phyloP scores from a whole-genome alignment of 129 eudicot genomes.

The Kitagawia praeruptora region DNA sequence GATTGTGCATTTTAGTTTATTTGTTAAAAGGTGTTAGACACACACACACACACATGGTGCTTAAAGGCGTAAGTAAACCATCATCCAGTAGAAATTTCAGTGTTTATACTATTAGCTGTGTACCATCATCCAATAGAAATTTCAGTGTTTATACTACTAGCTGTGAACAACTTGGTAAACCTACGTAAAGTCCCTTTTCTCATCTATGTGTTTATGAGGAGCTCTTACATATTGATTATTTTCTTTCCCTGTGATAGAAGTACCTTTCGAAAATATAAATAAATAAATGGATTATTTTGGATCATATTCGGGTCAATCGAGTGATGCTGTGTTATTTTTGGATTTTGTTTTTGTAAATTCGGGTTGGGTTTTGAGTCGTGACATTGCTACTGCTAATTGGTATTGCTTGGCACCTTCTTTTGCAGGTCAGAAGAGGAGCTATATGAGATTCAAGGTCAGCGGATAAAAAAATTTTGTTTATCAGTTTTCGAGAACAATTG shows the following conservation, averaged over 20 bases:
- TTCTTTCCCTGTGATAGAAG: no score
- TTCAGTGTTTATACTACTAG: no score
- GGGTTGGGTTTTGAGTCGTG: background rate
- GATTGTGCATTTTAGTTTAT: background rate
- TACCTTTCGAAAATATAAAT: no score
- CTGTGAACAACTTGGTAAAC: background rate
- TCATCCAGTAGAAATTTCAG: background rate
- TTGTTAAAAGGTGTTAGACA: background rate
- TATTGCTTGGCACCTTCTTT: conserved; percentile 53
- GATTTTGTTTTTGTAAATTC: background rate
- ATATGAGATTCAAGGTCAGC: conserved; percentile 78
- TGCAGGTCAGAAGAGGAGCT: conserved; percentile 99
- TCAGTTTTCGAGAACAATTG: background rate
- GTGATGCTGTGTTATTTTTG: background rate
- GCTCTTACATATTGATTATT: background rate
- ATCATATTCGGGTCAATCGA: background rate
- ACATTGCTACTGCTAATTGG: conserved; percentile 14
- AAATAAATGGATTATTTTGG: background rate
- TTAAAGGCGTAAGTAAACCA: background rate
- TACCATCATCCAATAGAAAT: no score
- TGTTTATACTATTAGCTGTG: background rate
- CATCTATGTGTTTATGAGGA: background rate
- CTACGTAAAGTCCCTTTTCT: background rate
- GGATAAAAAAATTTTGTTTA: background rate
- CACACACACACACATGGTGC: background rate